Conservation (phyloP, 75 land plant species). For the Chamaecyparis obtusa region DNA sequence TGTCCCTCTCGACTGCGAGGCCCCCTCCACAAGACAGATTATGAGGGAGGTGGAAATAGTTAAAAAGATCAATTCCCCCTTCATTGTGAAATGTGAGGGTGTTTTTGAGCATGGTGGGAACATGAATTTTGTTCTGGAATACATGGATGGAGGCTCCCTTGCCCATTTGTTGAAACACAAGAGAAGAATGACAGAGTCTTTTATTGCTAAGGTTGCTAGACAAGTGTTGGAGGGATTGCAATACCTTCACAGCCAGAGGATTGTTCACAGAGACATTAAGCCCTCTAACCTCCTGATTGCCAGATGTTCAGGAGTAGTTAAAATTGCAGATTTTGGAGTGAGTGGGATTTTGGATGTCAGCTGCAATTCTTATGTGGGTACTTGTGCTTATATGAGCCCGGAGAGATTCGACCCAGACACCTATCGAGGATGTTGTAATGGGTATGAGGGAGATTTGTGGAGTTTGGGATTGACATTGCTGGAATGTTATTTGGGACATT, state of each 20-base stretch:
- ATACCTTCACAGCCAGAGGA: constrained; percentile 56
- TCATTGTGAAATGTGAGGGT: constrained; percentile 55
- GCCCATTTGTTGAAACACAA: neutral
- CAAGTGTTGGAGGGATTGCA: constrained; percentile 47
- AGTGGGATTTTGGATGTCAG: constrained; percentile 46
- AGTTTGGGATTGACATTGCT: constrained; percentile 55
- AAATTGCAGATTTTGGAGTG: constrained; percentile 82
- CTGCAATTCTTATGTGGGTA: constrained; percentile 56
- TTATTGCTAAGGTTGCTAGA: constrained; percentile 30
- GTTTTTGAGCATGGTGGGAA: constrained; percentile 31
- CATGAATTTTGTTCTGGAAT: constrained; percentile 30
- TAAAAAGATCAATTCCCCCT: constrained; percentile 40
- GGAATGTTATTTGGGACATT: constrained; percentile 61
- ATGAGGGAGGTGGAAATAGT: constrained; percentile 50
- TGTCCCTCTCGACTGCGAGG: neutral
- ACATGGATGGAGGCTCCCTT: constrained; percentile 18
- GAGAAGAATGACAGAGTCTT: constrained; percentile 14
- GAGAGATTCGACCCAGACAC: constrained; percentile 67
- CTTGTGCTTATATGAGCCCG: constrained; percentile 81
- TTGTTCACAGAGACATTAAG: constrained; percentile 80
- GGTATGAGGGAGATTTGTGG: constrained; percentile 70
- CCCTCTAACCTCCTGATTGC: constrained; percentile 62
- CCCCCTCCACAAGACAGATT: neutral
- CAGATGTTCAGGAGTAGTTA: constrained; percentile 29
- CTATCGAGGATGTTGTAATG: constrained; percentile 49